Base-by-base conservation (phyloP, 2,329 filamentous ascomycete genomes). In the Colletotrichum caudatum region DNA sequence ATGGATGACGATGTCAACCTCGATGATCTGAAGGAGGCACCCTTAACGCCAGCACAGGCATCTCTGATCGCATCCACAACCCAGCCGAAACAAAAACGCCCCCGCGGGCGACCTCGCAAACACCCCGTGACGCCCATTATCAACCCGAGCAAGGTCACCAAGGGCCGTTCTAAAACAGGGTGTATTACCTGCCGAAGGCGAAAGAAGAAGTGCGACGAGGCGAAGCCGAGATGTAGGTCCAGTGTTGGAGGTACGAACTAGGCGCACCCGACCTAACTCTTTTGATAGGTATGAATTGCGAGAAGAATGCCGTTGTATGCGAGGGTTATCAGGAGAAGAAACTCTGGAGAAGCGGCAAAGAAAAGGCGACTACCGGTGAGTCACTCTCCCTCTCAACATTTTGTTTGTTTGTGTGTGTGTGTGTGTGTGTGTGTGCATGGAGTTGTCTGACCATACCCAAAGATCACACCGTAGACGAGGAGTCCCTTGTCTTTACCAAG, bases 261-360 rank as follows among this genome's bases (percentile, higher is more conserved):
- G 26, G 37, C 26, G 14, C 56, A 23, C 9, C n/a, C 23, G 12
- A 23, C 46, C 69, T 75, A 66, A 74, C 69, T 59, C 69, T 60
- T 37, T 66, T 67, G 74, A 68, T 69, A 94, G 92, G 93, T 76
- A 87, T 94, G 81, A 97, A 97, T 77, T 97, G 94, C 78, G 92
- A 96, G 82, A 97, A 97, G 86, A 97, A 97, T 79, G 94, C 94
- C 11, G 93, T 97, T 16, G 90, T 95, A 16, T 97, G 94, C 78
- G 94, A 97, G 81, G 94, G 94, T 16, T 97, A 97, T 78, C 93
- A 93, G 62, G 92, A 94, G 73, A 94, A 94, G 79, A 92, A 93
- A 70, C 88, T 94, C 64, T 97, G 94, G 94, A 94, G 91, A 80
- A 95, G 93, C 78, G 94, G 94, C 37, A 94, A 90, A 78, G 92